Evolutionary conservation across 257 asterid genomes (phyloP).

Genomic region (Ocimum tenuiflorum): DNA sequence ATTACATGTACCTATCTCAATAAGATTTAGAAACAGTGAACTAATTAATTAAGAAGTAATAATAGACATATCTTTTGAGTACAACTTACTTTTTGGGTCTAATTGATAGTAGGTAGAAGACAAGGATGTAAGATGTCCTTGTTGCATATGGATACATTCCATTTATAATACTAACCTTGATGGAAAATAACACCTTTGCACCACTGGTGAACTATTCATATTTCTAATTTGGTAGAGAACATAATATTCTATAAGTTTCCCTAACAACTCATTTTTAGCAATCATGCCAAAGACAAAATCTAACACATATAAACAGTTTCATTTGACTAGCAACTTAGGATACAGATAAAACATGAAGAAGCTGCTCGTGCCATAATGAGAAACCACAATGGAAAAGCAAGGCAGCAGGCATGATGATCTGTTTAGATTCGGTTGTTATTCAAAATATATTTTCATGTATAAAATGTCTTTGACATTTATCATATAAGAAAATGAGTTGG

Average conservation of each 20-base stretch:
- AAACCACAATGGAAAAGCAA: slow-evolving; percentile 5
- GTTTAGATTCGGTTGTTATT: slow-evolving; percentile 7
- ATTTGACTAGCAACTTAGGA: not conserved
- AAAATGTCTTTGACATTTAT: slow-evolving; percentile 25
- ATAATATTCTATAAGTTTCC: not conserved
- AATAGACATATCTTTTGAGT: slow-evolving; percentile 32
- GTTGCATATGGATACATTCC: slow-evolving; percentile 28
- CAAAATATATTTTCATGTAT: slow-evolving; percentile 16
- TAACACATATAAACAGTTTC: slow-evolving; percentile 4
- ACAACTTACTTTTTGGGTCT: slow-evolving; percentile 34
- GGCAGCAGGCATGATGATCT: slow-evolving; percentile 9
- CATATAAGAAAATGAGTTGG: slow-evolving; percentile 24
- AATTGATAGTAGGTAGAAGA: slow-evolving; percentile 43
- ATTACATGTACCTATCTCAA: slow-evolving; percentile 16
- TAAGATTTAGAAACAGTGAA: slow-evolving; percentile 19
- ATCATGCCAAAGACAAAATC: slow-evolving; percentile 14
- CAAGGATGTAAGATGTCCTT: slow-evolving; percentile 42
- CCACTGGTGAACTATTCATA: slow-evolving; percentile 22
- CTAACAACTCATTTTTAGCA: slow-evolving; percentile 2
- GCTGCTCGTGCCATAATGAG: not conserved
- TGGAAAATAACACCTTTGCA: slow-evolving; percentile 40
- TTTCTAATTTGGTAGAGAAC: slow-evolving; percentile 20
- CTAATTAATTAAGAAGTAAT: slow-evolving; percentile 20
- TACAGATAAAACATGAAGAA: not conserved
- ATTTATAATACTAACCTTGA: slow-evolving; percentile 29